Conservation (phyloP, 225 moss, liverwort and hornwort species). For the Marchantia polymorpha region DNA sequence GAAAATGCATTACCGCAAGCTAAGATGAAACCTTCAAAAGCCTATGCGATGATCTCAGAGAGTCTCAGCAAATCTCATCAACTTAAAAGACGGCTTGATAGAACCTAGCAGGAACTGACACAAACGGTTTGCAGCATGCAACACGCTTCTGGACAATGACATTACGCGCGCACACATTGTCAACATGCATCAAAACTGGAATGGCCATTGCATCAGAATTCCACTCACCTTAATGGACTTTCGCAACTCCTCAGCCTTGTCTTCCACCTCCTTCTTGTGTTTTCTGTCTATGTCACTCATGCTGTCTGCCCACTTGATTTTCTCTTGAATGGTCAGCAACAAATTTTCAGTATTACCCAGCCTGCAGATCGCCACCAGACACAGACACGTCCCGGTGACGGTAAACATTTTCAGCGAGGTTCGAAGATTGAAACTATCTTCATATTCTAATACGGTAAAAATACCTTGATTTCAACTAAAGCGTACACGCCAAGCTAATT, state of each 20-base stretch:
- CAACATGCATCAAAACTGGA: background rate
- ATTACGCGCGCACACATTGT: background rate
- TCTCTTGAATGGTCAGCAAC: constrained; percentile 88
- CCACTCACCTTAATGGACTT: constrained; percentile 75
- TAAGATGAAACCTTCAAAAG: background rate
- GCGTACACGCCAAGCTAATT: background rate
- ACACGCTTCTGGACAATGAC: background rate
- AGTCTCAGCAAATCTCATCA: background rate
- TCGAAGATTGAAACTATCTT: background rate
- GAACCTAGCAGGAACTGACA: background rate
- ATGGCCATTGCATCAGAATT: constrained; percentile 3
- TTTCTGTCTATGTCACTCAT: constrained; percentile 88
- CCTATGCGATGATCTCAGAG: background rate
- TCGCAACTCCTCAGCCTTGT: constrained; percentile 85
- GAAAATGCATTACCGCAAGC: background rate
- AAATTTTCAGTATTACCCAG: constrained; percentile 77
- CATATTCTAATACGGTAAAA: too few relatives aligned
- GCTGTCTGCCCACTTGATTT: constrained; percentile 94
- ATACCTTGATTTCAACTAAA: too few relatives aligned
- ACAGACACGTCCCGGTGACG: background rate
- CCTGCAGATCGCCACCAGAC: constrained; percentile 37
- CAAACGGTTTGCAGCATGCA: background rate
- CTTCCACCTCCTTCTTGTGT: constrained; percentile 96
- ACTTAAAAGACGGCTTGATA: background rate
- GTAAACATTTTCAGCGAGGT: background rate